Percentiles rank a stretch among this genome's conserved stretches.
These are phyloP conservation scores for Hirschfeldia incana DNA, from an alignment of 345 rosid species.

Conservation along the genomic window DNA sequence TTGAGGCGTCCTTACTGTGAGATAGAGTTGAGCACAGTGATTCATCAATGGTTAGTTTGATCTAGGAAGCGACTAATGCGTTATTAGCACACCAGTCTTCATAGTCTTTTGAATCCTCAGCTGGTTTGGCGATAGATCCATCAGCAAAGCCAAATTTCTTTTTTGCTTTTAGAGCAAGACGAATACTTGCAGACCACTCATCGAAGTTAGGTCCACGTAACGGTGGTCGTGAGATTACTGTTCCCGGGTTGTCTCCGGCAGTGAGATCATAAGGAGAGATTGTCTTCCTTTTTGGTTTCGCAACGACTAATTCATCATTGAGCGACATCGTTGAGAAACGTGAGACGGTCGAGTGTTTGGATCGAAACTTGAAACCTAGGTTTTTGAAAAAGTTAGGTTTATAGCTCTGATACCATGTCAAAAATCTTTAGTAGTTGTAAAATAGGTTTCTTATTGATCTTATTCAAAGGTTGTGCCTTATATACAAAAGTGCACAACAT, in stretches of 20 bases:
- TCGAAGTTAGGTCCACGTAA: background rate
- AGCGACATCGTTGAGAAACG: too few relatives aligned
- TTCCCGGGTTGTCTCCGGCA: background rate
- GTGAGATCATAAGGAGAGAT: background rate
- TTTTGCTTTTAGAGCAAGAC: background rate
- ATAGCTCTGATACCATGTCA: background rate
- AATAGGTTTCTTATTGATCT: background rate
- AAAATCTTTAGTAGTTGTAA: background rate
- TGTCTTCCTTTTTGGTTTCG: background rate
- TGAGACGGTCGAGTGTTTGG: background rate
- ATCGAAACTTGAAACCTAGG: background rate
- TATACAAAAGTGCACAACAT: background rate
- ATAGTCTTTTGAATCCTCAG: background rate
- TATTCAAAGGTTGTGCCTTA: background rate
- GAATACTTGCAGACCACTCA: background rate
- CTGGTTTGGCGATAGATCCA: background rate
- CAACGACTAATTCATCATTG: too few relatives aligned
- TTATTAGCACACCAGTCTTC: background rate
- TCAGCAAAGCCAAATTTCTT: background rate
- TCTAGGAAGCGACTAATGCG: background rate
- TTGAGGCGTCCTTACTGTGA: background rate
- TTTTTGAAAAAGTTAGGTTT: background rate
- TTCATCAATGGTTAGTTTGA: background rate
- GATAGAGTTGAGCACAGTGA: background rate
- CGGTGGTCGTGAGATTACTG: background rate